Base-by-base conservation (phyloP, 1,284 basidiomycete genomes). In the Malassezia caprae region DNA sequence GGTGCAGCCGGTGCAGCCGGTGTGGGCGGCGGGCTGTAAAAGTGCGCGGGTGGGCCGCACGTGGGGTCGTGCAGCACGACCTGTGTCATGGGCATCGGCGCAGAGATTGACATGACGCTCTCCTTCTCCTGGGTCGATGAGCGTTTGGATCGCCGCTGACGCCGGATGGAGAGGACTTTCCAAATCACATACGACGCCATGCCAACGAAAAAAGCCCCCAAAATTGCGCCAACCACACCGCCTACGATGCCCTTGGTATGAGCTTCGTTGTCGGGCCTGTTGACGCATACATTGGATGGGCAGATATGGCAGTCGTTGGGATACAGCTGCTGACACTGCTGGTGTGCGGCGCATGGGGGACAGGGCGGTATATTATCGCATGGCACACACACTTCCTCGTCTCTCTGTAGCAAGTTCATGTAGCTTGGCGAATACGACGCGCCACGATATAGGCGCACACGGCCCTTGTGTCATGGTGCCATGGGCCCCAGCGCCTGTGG, bases 251-350 rank as follows among this genome's bases (percentile, higher is more conserved):
- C 32, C n/a, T 15, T 17, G 8, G 21, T 6, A 12, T 30, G 11
- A 12, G 15, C 5, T 15, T 21, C 5, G 3, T n/a, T 3, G 2
- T 17, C 13, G 19, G 40, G 31, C 23, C 11, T 42, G 4, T 17
- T 10, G 10, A 52, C 42, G 37, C 55, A 57, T 19, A 48, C 37
- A 26, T 57, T 57, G 15, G 15, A 15, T 19, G 55, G 55, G 26
- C 55, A 57, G 11, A 26, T 12, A 10, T 35, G 24, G 17, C 55
- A 57, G n/a, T 24, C n/a, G 24, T 39, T n/a, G n/a, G 55, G 49
- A 21, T 57, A 57, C 10, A 27, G 46, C n/a, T 57, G 55, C 26
- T 34, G 37, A 34, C 55, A 57, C 8, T 47, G 39, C 19, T 51
- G 23, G 21, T 31, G 32, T 28, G 1, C 13, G 7, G 13, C 4